These are phyloP conservation scores for Infundibulicybe gibba DNA, from an alignment of 768 basidiomycete species.

Conservation along the genomic window DNA sequence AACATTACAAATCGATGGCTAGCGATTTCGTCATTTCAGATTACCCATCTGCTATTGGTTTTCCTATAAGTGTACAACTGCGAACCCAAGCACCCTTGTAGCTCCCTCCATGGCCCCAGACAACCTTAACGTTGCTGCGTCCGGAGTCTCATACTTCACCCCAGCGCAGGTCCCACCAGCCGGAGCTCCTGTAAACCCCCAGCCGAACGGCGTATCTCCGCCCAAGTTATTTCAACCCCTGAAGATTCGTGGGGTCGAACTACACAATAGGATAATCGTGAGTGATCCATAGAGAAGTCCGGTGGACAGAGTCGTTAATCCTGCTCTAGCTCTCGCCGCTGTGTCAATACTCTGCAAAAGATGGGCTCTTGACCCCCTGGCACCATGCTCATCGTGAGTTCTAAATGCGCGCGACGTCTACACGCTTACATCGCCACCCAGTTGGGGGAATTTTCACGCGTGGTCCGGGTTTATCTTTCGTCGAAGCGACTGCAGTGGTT, in stretches of 20 bases:
- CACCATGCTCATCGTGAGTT: constrained; percentile 59
- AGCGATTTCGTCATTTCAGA: no score
- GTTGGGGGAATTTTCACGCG: constrained; percentile 53
- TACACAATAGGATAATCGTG: constrained; percentile 55
- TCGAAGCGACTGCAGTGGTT: constrained; percentile 67
- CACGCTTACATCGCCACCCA: constrained; percentile 13
- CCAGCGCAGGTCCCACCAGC: constrained; percentile 40
- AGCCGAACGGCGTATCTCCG: constrained; percentile 31
- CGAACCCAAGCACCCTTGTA: no score
- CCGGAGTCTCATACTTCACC: constrained; percentile 31
- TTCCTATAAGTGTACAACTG: no score
- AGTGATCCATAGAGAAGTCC: constrained; percentile 9
- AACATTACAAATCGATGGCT: no score
- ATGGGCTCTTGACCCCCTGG: constrained; percentile 53
- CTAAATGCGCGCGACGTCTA: constrained; percentile 18
- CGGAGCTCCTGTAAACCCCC: constrained; percentile 37
- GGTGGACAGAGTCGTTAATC: not conserved
- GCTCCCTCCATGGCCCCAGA: not conserved
- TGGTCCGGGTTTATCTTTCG: constrained; percentile 51
- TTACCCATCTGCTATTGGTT: no score
- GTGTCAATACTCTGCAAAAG: constrained; percentile 56
- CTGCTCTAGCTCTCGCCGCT: constrained; percentile 44
- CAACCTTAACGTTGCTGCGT: constrained; percentile 12
- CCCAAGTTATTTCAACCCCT: constrained; percentile 48
- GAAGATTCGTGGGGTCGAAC: constrained; percentile 46